A percentile compares a stretch with the other conserved stretches of the same genome.
Conservation (phyloP, 257 asterid genomes). For the Cinchona pubescens region DNA sequence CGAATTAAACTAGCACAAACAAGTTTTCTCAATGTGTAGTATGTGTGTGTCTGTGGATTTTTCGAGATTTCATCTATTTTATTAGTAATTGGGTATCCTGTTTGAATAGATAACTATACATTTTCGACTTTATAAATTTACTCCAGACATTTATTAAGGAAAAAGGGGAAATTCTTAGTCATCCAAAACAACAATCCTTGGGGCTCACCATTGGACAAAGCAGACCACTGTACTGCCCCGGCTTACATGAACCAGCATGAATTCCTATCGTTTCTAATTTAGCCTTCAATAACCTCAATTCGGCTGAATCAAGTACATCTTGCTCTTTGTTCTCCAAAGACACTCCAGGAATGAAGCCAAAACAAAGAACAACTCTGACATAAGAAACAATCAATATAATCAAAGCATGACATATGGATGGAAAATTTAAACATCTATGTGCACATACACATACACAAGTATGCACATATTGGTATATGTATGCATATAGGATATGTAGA, state of each 20-base stretch:
- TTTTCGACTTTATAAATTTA: no score
- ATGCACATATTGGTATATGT: no score
- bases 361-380: conserved; percentile 9
- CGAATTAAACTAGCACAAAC: not conserved
- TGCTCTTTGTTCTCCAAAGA: conserved; percentile 39
- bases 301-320: conserved; percentile 31
- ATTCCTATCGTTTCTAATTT: conserved; percentile 62
- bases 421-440: not conserved
- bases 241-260: conserved; percentile 37
- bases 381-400: not conserved
- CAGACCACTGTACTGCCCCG: conserved; percentile 63
- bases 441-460: not conserved
- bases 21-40: not conserved
- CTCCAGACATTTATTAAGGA: not conserved
- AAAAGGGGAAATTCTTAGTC: conserved; percentile 7
- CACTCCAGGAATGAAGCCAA: conserved; percentile 42
- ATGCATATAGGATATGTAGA: not conserved
- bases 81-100: no score
- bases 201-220: conserved; percentile 68
- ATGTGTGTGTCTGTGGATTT: no score
- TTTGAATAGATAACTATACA: no score
- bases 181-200: conserved; percentile 7
- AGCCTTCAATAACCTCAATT: conserved; percentile 35
- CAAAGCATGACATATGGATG: not conserved
- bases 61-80: no score